phyloP scores from a whole-genome alignment of 768 basidiomycete species.

The Exidia glandulosa region DNA sequence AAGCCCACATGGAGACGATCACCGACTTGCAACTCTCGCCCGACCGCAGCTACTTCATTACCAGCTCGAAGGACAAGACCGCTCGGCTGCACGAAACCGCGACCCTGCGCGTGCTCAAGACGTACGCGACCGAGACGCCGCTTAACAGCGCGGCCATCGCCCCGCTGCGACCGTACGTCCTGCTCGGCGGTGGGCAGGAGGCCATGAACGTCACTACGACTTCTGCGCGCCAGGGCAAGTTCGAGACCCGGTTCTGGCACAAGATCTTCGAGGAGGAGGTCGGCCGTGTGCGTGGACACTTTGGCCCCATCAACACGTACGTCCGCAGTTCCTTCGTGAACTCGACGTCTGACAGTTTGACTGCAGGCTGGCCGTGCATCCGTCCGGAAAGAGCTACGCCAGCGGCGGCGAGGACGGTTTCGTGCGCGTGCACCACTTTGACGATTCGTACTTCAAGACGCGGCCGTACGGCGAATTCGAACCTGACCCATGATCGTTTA shows the following conservation, averaged over 20 bases:
- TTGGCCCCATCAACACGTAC: conserved; percentile 92
- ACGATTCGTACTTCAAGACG: conserved; percentile 87
- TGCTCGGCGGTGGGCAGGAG: conserved; percentile 95
- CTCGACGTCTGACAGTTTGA: conserved; percentile 1
- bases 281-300: conserved; percentile 94
- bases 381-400: conserved; percentile 76
- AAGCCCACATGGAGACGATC: conserved; percentile 76
- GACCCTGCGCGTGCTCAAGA: conserved; percentile 84
- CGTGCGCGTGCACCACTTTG: conserved; percentile 83
- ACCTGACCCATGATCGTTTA: conserved; percentile 38
- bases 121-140: conserved; percentile 86
- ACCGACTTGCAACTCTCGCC: conserved; percentile 88
- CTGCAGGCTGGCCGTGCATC: conserved; percentile 82
- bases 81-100: conserved; percentile 90
- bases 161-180: conserved; percentile 76
- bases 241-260: conserved; percentile 98
- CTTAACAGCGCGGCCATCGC: conserved; percentile 88
- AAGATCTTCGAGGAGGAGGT: conserved; percentile 94
- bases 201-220: conserved; percentile 97
- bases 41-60: conserved; percentile 91
- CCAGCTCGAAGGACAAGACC: conserved; percentile 93
- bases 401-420: conserved; percentile 97
- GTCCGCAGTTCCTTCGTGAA: conserved; percentile 20
- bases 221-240: conserved; percentile 87
- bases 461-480: conserved; percentile 89